Conservation (phyloP, 129 eudicot species). For the Artemisia annua region DNA sequence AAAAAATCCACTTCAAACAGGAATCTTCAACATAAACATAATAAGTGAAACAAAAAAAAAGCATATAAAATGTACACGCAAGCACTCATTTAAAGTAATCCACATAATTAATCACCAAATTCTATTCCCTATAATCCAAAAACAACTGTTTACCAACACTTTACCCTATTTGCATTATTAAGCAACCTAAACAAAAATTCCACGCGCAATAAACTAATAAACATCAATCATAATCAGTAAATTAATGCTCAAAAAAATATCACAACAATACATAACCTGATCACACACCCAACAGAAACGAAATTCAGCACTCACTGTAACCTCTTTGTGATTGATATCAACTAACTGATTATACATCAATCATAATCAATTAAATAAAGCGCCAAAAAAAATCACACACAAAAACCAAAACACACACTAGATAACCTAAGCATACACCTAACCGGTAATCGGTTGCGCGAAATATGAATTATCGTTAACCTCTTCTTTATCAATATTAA, state of each 20-base stretch:
- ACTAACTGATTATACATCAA: not conserved
- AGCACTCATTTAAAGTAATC: constrained; percentile 19
- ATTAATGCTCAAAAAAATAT: too few species aligned
- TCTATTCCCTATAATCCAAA: constrained; percentile 30
- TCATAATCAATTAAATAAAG: not conserved
- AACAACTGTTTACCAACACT: constrained; percentile 20
- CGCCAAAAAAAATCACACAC: too few species aligned
- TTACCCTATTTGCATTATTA: constrained; percentile 32
- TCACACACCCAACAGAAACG: too few species aligned
- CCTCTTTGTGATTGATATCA: too few species aligned
- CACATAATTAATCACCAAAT: constrained; percentile 14
- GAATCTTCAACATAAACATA: constrained; percentile 13
- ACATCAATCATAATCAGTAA: not conserved
- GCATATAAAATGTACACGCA: constrained; percentile 30
- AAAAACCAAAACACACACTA: not conserved
- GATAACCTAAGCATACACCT: too few species aligned
- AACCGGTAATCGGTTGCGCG: too few species aligned
- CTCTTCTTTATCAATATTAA: too few species aligned
- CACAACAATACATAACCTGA: too few species aligned
- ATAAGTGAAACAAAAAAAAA: constrained; percentile 28
- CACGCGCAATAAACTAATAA: constrained; percentile 12
- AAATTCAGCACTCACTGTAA: too few species aligned
- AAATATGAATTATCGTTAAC: too few species aligned
- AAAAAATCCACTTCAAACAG: constrained; percentile 29
- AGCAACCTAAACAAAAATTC: constrained; percentile 28